Evolutionary conservation across 1,284 basidiomycete species (phyloP).

Genomic region (Apiotrichum gracile): DNA sequence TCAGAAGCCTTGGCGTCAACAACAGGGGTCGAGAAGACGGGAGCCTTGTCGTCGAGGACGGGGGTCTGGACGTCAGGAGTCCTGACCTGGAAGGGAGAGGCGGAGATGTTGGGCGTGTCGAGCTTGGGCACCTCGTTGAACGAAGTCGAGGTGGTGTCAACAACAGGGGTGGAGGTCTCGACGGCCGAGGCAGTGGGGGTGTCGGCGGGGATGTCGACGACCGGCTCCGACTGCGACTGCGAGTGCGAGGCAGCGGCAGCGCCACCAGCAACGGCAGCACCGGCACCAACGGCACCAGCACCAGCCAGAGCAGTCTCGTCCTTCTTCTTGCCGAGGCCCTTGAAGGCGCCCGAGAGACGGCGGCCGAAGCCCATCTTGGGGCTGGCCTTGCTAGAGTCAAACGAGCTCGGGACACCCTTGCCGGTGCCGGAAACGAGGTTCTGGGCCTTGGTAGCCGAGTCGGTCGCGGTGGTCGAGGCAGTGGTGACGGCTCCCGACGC

Average conservation of each 20-base stretch:
- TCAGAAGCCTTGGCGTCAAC: neutral
- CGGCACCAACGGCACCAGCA: neutral
- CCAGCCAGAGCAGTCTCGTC: neutral
- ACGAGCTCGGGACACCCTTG: neutral
- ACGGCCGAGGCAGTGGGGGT: neutral
- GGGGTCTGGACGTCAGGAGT: too few relatives aligned
- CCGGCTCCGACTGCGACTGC: too few relatives aligned
- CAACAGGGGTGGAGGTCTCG: neutral
- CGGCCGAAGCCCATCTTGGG: slow-evolving; percentile 1
- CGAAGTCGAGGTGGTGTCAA: neutral
- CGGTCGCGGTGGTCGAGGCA: slow-evolving; percentile 2
- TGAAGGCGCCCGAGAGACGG: slow-evolving; percentile 1
- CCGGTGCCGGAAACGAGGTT: slow-evolving; percentile 1
- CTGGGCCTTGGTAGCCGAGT: slow-evolving; percentile 5
- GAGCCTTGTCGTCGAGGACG: too few relatives aligned
- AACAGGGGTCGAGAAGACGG: too few relatives aligned
- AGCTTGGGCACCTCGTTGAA: too few relatives aligned
- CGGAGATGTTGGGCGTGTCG: too few relatives aligned
- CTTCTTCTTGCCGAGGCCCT: slow-evolving; percentile 1
- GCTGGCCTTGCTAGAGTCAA: neutral
- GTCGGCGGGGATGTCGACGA: neutral
- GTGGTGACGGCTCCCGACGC: slow-evolving; percentile 6
- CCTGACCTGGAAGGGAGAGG: too few relatives aligned
- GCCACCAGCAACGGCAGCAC: neutral
- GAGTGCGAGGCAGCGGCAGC: neutral